These are phyloP conservation scores for Kurtzmaniella quercitrusa DNA, from an alignment of 1,139 yeast genomes.

Conservation along the genomic window DNA sequence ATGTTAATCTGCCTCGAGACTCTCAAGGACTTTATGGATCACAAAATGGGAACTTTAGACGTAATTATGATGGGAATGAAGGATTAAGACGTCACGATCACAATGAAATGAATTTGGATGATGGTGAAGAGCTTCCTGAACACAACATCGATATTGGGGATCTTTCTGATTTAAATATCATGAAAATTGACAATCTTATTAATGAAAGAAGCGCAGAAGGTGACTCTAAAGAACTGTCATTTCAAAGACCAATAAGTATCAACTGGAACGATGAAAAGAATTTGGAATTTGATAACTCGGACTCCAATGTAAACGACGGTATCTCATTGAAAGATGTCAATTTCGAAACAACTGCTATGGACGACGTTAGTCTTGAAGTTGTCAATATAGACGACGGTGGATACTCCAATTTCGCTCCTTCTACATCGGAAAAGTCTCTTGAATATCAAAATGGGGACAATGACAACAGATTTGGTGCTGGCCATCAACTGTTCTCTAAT, in stretches of 20 bases:
- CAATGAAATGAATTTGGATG: not conserved
- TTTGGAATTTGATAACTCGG: constrained; percentile 26
- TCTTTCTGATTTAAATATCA: constrained; percentile 36
- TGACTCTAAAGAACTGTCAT: constrained; percentile 28
- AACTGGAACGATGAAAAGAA: constrained; percentile 42
- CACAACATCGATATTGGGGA: constrained; percentile 32
- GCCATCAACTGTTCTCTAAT: not conserved
- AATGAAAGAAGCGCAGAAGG: constrained; percentile 17
- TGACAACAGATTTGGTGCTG: not conserved
- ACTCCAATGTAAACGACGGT: constrained; percentile 7
- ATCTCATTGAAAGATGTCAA: constrained; percentile 1
- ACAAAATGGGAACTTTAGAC: not conserved
- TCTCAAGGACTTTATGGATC: not conserved
- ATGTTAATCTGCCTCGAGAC: not conserved
- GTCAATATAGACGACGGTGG: not conserved
- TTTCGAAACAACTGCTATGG: constrained; percentile 1
- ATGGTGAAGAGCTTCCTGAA: constrained; percentile 5
- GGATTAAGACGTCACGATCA: not conserved
- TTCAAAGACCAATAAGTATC: constrained; percentile 40
- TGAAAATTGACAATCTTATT: constrained; percentile 35
- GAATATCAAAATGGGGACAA: not conserved
- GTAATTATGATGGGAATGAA: not conserved
- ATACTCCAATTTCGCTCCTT: not conserved
- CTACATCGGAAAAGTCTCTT: not conserved
- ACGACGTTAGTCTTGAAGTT: constrained; percentile 1